Evolutionary conservation across 768 basidiomycete genomes (phyloP).

Genomic region (Boletales sp.): DNA sequence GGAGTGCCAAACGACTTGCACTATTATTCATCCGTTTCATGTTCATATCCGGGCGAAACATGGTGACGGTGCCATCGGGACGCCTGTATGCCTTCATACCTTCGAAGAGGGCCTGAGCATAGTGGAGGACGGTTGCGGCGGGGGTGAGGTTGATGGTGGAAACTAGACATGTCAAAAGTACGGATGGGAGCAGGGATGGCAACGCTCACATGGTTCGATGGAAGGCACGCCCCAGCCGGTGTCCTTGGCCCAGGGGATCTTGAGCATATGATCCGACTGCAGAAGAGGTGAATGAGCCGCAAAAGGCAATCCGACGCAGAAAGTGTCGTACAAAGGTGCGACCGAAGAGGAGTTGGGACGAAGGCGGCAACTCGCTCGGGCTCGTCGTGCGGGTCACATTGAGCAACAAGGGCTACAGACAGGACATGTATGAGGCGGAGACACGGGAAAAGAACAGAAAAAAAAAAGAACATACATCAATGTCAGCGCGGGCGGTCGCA

Average conservation of each 20-base stretch:
- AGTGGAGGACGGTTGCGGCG: constrained; percentile 77
- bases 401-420: constrained; percentile 48
- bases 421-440: not conserved
- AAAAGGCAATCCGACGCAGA: constrained; percentile 1
- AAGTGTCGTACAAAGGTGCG: constrained; percentile 65
- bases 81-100: constrained; percentile 93
- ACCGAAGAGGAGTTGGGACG: constrained; percentile 75
- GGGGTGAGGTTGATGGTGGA: constrained; percentile 23
- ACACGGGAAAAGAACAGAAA: too few species aligned
- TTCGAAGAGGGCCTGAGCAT: constrained; percentile 89
- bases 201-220: constrained; percentile 74
- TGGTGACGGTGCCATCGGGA: constrained; percentile 62
- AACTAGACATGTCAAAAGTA: constrained; percentile 15
- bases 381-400: constrained; percentile 44
- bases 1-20: constrained; percentile 73
- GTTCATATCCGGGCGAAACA: constrained; percentile 97
- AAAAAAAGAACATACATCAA: constrained; percentile 40
- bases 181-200: not conserved
- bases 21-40: constrained; percentile 93
- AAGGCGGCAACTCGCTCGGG: constrained; percentile 61
- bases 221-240: constrained; percentile 81
- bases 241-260: constrained; percentile 63
- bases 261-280: constrained; percentile 87
- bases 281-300: constrained; percentile 5
- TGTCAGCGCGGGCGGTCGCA: constrained; percentile 37